Base-by-base conservation (phyloP, 75 land plant species). In the Cryptomeria japonica region DNA sequence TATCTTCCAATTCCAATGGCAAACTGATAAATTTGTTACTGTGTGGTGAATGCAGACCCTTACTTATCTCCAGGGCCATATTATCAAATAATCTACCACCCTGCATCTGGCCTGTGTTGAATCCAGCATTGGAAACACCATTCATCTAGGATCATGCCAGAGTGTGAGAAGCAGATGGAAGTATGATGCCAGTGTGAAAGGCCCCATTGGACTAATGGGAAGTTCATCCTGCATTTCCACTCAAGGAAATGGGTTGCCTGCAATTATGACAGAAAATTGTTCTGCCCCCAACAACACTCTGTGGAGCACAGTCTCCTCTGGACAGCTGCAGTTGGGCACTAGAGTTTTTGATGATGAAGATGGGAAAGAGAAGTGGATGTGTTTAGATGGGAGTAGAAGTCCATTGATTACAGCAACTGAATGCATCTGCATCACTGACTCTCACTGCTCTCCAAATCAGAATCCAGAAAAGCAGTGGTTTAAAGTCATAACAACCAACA, bases 31-130 rank as follows among this genome's bases (percentile, higher is more conserved):
- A 51, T 51, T 51, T 51, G 14, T 51, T 12, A 12, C 3, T 1
- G 34, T 37, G 32, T n/a, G 38, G 37, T 75, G 32, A 32, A 34
- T 75, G 37, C 5, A 32, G 78, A 32, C 0, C 79, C 79, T 76
- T 76, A 3, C 19, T 76, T 76, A 34, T 34, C 39, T 13, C 18
- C 39, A 3, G 39, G 37, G 1, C 38, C 39, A 34, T 76, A 34
- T 14, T 76, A 76, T 14, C 79, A 76, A 36, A 76, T 76, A 76
- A 76, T 76, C 38, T 76, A 76, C 79, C 79, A 76, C 37, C 39
- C 39, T 36, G 79, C 79, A 76, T 34, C 37, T 14, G 39, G 79
- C 4, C 39, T 76, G 79, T 3, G 1, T 76, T 1, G 19, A 76
- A 76, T 76, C 79, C 37, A 34, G 38, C 38, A 36, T 37, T 1